Evolutionary conservation across 2,329 filamentous ascomycete genomes (phyloP), one percentile per base, ranked within the genome.

Genomic region (Lomentospora prolificans): DNA sequence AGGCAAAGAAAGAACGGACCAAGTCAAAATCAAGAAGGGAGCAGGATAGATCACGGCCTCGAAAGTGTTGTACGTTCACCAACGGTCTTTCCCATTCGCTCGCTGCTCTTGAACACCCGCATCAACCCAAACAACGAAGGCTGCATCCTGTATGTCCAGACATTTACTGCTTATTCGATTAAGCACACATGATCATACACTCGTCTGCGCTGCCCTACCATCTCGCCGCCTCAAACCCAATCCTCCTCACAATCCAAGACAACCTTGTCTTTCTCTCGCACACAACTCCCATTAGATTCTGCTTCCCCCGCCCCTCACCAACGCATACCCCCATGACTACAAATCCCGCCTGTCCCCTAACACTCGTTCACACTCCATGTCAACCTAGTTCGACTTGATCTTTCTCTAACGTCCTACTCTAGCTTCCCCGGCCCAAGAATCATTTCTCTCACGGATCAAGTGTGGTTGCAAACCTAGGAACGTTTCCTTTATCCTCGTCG

Each of bases 51-150:
- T 50, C 17, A 33, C 53, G 44, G 50, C 53, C 39, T 30, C 52
- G 41, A 55, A 52, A 28, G 39, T 53, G 33, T 44, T 53, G 51
- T 53, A 53, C 25, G 51, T 53, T 28, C 30, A 25, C 51, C 28
- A 30, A 24, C 44, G 44, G 10, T 48, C 12, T 10, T 14, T 48
- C 17, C 22, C 44, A n/a, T 22, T 22, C 44, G n/a, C 17, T 22
- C 17, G 22, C 22, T 48, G 44, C 44, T 48, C 44, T 25, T 48
- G 22, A 14, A 41, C 19, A 41, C 19, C n/a, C 36, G 2, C 19
- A 14, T 17, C 36, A 41, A 41, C 9, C 36, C 36, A 19, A 41
- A 41, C 36, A 17, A 41, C 36, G 36, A 41, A 41, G 36, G 36
- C 14, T 17, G 36, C 36, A 41, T 41, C n/a, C n/a, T n/a, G n/a